Evolutionary conservation across 2,329 filamentous ascomycete species (phyloP), one percentile per base, ranked within the genome.

Genomic region (Paecilomyces formosus): DNA sequence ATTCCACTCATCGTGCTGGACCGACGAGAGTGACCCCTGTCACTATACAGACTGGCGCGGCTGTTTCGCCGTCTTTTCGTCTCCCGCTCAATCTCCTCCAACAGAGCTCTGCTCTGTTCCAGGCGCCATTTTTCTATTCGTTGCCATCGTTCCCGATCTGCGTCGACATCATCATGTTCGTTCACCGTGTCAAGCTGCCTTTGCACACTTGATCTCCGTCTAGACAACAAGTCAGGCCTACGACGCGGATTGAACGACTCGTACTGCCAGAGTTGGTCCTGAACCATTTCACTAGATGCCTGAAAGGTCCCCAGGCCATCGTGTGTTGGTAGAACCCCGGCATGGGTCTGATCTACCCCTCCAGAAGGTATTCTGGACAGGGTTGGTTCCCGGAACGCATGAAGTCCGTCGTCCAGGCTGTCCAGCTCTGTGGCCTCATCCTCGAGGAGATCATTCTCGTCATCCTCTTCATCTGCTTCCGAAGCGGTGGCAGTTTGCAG

Each of bases 61-160:
- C 68, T 71, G 31, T 65, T 67, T 55, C 74, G 83, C 31, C 87
- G 81, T 59, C 88, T 82, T 57, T 85, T 81, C 3, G 92, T 96
- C 74, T 96, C 91, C 61, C 85, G 88, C 73, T 95, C 89, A 54
- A 97, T 92, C 74, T 97, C 91, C 58, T 96, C 89, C 33, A 97
- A 73, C 28, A 99, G 78, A 11, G 90, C 85, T 59, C 85, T 85
- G 72, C 92, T 96, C 72, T 99, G 92, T 68, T 97, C 93, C 68
- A 95, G 76, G 58, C 92, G 85, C 94, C 94, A 99, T 55, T 85
- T 84, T 74, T 97, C 93, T 69, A 99, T 96, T 60, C 93, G 84
- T 65, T 87, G 85, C 70, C 87, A 88, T 69, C 88, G 87, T 65
- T 96, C 91, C 49, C 83, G 79, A 63, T 91, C 88, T 49, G 86